phyloP scores from a whole-genome alignment of 495 filamentous ascomycete genomes.

The Penicillium longicatenatum region DNA sequence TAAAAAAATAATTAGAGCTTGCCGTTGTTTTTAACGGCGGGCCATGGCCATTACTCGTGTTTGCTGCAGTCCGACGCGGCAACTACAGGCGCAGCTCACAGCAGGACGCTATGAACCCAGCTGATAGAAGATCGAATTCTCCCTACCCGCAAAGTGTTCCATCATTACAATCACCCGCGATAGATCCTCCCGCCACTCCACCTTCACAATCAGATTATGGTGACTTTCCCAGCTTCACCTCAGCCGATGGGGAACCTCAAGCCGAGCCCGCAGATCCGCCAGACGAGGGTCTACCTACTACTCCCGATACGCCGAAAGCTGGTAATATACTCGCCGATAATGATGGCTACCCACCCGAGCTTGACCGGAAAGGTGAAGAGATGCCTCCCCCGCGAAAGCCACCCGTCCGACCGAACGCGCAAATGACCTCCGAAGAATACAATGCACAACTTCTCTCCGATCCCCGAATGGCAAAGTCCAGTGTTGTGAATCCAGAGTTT shows the following conservation, averaged over 20 bases:
- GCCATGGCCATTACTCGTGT: neutral
- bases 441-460: constrained; percentile 81
- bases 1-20: neutral
- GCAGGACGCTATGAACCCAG: neutral
- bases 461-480: constrained; percentile 79
- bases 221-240: constrained; percentile 46
- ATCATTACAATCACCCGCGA: neutral
- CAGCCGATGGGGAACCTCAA: constrained; percentile 22
- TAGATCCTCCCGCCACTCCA: constrained; percentile 2
- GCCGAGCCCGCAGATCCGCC: neutral
- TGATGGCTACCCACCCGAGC: neutral
- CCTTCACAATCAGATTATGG: constrained; percentile 45
- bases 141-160: neutral
- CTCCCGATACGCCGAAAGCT: neutral
- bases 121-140: neutral
- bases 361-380: constrained; percentile 4
- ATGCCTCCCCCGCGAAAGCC: constrained; percentile 11
- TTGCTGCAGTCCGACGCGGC: constrained; percentile 4
- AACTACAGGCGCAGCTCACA: neutral
- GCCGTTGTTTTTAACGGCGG: too few relatives aligned
- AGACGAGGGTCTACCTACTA: neutral
- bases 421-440: constrained; percentile 85
- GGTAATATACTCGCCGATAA: neutral
- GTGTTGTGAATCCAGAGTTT: constrained; percentile 87
- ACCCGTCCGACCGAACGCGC: constrained; percentile 29